Conservation (phyloP, 106 monocot genomes). For the Narthecium ossifragum region DNA sequence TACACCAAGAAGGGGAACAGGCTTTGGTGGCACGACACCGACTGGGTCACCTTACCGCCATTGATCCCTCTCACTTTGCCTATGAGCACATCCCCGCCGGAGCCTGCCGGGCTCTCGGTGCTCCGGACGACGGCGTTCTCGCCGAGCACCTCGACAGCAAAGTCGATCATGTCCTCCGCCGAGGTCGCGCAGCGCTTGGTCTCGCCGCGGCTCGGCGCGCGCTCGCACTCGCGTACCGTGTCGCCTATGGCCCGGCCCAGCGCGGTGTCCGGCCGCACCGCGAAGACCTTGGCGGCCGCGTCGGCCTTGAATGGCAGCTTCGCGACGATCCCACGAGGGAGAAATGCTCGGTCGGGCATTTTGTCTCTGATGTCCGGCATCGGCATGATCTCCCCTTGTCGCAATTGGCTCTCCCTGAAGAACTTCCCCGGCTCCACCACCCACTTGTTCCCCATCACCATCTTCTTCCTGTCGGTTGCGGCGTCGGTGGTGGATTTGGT, state of each 20-base stretch:
- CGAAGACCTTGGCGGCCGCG: conserved; percentile 35
- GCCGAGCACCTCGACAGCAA: conserved; percentile 59
- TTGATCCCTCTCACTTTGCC: conserved; percentile 57
- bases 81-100: conserved; percentile 26
- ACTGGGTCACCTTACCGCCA: conserved; percentile 56
- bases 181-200: conserved; percentile 83
- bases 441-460: too few relatives aligned
- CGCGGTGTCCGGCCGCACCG: conserved; percentile 28
- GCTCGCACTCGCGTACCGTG: conserved; percentile 65
- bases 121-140: conserved; percentile 49
- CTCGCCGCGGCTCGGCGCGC: conserved; percentile 80
- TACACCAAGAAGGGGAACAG: conserved; percentile 84
- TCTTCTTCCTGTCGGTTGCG: too few relatives aligned
- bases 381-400: conserved; percentile 47
- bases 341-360: conserved; percentile 64
- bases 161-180: conserved; percentile 84
- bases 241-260: conserved; percentile 52
- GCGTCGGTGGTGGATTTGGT: too few relatives aligned
- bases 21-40: conserved; percentile 96
- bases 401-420: conserved; percentile 59
- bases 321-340: conserved; percentile 54
- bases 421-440: conserved; percentile 88
- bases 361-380: conserved; percentile 79
- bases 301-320: conserved; percentile 47
- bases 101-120: conserved; percentile 43